Conservation (phyloP, 352 stramenopile species). For the Detonula confervacea region DNA sequence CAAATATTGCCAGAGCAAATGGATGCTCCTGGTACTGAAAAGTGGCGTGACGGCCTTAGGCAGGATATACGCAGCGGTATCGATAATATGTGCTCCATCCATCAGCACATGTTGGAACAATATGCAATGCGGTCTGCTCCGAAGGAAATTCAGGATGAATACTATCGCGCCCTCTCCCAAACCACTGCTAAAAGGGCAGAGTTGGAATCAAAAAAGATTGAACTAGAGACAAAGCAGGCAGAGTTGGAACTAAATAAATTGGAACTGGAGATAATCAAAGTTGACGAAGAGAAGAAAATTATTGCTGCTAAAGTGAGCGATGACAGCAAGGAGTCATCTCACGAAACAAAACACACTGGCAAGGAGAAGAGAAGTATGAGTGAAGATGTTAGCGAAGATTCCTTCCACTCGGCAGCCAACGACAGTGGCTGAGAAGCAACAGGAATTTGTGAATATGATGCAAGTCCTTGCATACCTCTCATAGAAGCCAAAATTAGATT, state of each 20-base stretch:
- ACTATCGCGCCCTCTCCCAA: background rate
- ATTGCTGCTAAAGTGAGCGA: background rate
- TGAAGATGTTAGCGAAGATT: too few species aligned
- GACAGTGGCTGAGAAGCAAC: too few species aligned
- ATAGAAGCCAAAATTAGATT: too few species aligned
- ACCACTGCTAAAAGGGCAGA: background rate
- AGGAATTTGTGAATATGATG: too few species aligned
- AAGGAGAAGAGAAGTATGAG: too few species aligned
- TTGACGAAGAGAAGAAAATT: background rate
- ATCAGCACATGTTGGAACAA: slow-evolving; percentile 4
- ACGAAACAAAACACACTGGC: too few species aligned
- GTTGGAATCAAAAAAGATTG: background rate
- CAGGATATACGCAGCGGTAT: slow-evolving; percentile 4
- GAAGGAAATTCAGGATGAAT: background rate
- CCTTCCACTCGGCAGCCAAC: too few species aligned
- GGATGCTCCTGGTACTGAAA: background rate
- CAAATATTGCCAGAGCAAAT: background rate
- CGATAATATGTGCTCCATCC: slow-evolving; percentile 11
- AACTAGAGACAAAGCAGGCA: background rate
- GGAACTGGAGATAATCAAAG: background rate
- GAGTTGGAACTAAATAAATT: background rate
- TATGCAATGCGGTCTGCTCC: slow-evolving; percentile 1
- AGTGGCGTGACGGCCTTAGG: background rate
- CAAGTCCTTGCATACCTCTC: too few species aligned
- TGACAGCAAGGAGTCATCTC: background rate